A percentile compares a stretch with the other conserved stretches of the same genome.
phyloP scores from a whole-genome alignment of 2,329 filamentous ascomycete genomes.

The Botrytis byssoidea region DNA sequence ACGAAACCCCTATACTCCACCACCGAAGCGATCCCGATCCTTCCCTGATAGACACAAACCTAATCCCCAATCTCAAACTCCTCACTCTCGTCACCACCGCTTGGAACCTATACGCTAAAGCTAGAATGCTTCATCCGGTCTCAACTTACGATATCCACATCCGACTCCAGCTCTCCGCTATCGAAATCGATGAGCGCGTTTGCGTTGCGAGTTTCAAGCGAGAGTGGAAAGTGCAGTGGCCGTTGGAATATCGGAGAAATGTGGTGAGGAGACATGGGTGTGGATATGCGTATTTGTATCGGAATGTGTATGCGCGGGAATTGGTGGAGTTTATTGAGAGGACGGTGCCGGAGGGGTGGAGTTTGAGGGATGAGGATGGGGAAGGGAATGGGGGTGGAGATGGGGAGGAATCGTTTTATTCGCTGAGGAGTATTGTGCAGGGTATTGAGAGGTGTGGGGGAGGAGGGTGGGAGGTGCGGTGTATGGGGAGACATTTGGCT shows the following conservation, averaged over 20 bases:
- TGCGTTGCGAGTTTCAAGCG: background rate
- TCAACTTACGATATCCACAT: background rate
- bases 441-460: background rate
- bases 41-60: fast-evolving
- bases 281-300: background rate
- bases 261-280: background rate
- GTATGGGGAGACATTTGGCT: background rate
- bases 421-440: background rate
- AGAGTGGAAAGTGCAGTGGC: background rate
- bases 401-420: background rate
- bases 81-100: background rate
- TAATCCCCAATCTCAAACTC: background rate
- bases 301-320: background rate
- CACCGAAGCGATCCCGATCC: background rate
- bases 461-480: background rate
- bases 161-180: background rate
- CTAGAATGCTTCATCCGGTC: background rate
- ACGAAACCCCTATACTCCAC: background rate
- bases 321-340: background rate
- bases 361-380: background rate
- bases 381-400: fast-evolving
- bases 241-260: background rate
- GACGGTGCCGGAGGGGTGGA: background rate
- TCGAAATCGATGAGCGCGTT: background rate
- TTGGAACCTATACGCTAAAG: background rate